These are phyloP conservation scores for Austroboletus festivus DNA, from an alignment of 768 basidiomycete species.

Conservation along the genomic window DNA sequence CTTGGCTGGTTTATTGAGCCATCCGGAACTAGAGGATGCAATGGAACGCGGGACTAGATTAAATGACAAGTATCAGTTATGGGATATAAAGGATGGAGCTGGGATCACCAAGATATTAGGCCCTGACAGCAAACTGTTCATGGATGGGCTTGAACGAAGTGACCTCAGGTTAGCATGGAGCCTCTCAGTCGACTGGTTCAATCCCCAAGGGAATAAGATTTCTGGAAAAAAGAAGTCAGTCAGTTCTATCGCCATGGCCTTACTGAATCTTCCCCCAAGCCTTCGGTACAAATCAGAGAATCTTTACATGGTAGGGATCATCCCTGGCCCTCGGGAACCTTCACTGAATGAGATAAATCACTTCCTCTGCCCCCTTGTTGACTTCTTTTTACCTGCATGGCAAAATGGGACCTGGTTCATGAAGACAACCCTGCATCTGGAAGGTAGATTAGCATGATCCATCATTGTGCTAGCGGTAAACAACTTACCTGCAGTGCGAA, in stretches of 20 bases:
- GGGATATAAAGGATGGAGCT: too few relatives aligned
- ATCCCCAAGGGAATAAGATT: conserved; percentile 19
- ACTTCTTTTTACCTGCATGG: conserved; percentile 34
- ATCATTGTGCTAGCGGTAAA: conserved; percentile 21
- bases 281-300: conserved; percentile 28
- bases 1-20: conserved; percentile 24
- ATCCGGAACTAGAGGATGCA: conserved; percentile 23
- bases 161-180: conserved; percentile 19
- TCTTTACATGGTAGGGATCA: conserved; percentile 36
- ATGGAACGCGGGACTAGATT: conserved; percentile 26
- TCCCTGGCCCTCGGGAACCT: too few relatives aligned
- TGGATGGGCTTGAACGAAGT: conserved; percentile 11
- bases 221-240: too few relatives aligned
- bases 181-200: conserved; percentile 30
- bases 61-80: too few relatives aligned
- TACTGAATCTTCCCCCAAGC: conserved; percentile 23
- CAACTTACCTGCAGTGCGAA: too few relatives aligned
- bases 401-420: conserved; percentile 26
- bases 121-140: too few relatives aligned
- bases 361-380: too few relatives aligned
- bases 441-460: conserved; percentile 27
- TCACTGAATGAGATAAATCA: too few relatives aligned
- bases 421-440: conserved; percentile 12
- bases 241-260: conserved; percentile 14
- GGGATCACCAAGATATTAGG: too few relatives aligned